Evolutionary conservation across 2,329 filamentous ascomycete species (phyloP), one percentile per base, ranked within the genome.

Genomic region (Neopestalotiopsis clavispora): DNA sequence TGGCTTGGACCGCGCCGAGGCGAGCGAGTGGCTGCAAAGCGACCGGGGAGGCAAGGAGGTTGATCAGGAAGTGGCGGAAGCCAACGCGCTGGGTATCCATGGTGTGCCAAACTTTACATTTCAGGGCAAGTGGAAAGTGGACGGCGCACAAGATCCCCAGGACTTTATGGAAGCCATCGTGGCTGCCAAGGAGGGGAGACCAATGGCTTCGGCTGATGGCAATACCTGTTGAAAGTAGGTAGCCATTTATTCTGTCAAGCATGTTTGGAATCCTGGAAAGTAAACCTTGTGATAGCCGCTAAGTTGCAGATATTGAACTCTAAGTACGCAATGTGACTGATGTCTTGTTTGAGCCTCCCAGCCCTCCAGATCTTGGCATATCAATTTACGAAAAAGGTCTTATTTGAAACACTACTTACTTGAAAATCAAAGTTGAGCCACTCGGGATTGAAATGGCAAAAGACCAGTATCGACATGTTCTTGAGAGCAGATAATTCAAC

Each of bases 41-140:
- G 77, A 67, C 6, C 76, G 75, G 45, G 77, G 77, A 2, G 87
- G 85, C 1, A 76, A 78, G 2, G 84, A 85, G 71, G 85, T 88
- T 20, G 86, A 88, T 73, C 71, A 72, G 42, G 84, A 87, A 72
- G 86, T 86, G 7, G 73, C 80, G 56, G 78, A 81, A 68, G 83
- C 86, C 6, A 83, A 84, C 70, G 80, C 79, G 0, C 83, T 84
- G 70, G 73, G 75, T 20, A 74, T 93, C 67, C 84, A 81, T 65
- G 91, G 90, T 0, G 91, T 93, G 65, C 91, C 91, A 4, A 87
- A 92, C 76, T 93, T 91, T 74, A 90, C 86, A 2, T 83, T 93
- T 67, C 89, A 93, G 75, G 88, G 84, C 1, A 83, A 81, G 70
- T 90, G 87, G 78, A 85, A 88, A 71, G 78, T 93, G 62, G 86